Evolutionary conservation across 2,329 filamentous ascomycete genomes (phyloP), one percentile per base, ranked within the genome.

Genomic region (Talaromyces islandicus): DNA sequence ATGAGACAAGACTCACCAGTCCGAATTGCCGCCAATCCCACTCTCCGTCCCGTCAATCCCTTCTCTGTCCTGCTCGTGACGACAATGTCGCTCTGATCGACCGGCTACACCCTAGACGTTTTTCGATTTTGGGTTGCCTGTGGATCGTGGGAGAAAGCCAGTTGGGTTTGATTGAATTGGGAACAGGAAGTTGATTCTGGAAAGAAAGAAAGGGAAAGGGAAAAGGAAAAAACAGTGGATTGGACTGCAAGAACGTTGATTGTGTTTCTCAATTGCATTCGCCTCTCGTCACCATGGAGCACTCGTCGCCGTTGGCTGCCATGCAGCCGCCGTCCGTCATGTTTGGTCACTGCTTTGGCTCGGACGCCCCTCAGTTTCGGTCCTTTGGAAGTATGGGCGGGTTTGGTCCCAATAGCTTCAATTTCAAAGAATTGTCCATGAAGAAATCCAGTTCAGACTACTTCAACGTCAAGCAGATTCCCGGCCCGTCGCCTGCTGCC

Each of bases 281-380:
- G 24, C 12, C 30, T 46, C 50, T 54, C 27, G 27, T 43, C 48
- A 65, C 55, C 71, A 97, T 97, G 91, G 92, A 96, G 78, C 88
- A 90, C 65, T 97, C 93, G 51, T 97, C 94, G 69, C 94, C 94
- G 53, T 80, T 97, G 72, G 93, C 93, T 75, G 92, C 93, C 60
- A 90, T 97, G 88, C 91, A 92, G 80, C 91, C 88, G 60, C 81
- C 83, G 51, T 82, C 85, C 77, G 78, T 83, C 76, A 80, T 85
- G 78, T 78, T 79, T 67, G 82, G 86, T 67, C 75, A 82, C 70
- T 85, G 92, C 84, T 85, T 82, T 71, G 76, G 79, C 67, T 75
- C 80, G 62, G 83, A 87, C 68, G 73, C 82, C 62, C 77, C 82
- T 11, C 80, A 80, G 56, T 83, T 79, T 68, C 72, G 80, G 38